Conservation (phyloP, 2,329 filamentous ascomycete species). For the Ophiostoma ulmi region DNA sequence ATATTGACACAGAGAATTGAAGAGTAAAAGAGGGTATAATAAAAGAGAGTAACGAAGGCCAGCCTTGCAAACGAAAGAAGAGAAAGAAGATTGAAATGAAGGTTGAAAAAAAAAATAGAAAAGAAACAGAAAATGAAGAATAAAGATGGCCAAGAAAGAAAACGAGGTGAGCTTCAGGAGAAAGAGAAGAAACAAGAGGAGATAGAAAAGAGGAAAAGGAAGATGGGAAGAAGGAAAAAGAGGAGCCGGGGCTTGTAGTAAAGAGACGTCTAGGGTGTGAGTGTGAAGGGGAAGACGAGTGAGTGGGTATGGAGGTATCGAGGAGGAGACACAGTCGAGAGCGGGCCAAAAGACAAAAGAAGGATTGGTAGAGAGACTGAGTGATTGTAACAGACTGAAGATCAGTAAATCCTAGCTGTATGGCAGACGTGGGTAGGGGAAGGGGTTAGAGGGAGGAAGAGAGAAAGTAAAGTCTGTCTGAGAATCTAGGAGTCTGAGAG, state of each 20-base stretch:
- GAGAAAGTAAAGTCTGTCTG: neutral
- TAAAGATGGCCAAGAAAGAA: slow-evolving; percentile 22
- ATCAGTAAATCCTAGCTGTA: neutral
- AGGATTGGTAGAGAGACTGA: slow-evolving; percentile 1
- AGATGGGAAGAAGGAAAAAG: slow-evolving; percentile 6
- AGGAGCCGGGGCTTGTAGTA: neutral
- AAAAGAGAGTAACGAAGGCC: slow-evolving; percentile 28
- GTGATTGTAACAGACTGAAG: neutral
- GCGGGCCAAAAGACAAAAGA: neutral
- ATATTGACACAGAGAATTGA: slow-evolving; percentile 6
- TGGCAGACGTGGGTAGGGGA: neutral
- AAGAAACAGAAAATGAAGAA: neutral
- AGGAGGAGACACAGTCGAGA: neutral
- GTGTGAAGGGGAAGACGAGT: neutral
- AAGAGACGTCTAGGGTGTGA: slow-evolving; percentile 5
- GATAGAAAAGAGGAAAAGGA: slow-evolving; percentile 23
- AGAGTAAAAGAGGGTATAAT: slow-evolving; percentile 18
- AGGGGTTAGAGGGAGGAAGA: neutral
- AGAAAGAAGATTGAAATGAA: slow-evolving; percentile 16
- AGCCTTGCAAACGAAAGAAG: slow-evolving; percentile 26
- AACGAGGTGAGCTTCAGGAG: neutral
- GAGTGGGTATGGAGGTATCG: neutral
- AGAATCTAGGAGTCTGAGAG: neutral
- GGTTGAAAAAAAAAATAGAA: slow-evolving; percentile 19
- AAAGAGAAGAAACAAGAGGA: neutral